Percentiles rank a stretch among this genome's conserved stretches.
Evolutionary conservation across 176 grass and related monocot species (phyloP).

Genomic region (Oryza brachyantha): DNA sequence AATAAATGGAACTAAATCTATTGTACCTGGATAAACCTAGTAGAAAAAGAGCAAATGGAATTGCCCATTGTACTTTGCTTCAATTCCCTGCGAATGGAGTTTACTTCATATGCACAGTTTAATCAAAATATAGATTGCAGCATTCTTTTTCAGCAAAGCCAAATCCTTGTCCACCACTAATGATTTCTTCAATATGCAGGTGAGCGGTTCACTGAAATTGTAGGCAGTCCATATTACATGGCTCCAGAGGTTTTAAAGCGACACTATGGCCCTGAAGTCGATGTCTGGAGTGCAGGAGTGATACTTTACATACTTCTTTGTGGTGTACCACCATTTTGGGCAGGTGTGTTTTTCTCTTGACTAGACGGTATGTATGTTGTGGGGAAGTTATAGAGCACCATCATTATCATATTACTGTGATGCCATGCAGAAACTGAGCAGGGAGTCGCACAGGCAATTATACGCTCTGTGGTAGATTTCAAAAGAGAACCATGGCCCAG

Average conservation of each 20-base stretch:
- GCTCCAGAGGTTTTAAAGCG: conserved; percentile 95
- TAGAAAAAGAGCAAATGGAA: neutral
- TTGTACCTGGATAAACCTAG: conserved; percentile 6
- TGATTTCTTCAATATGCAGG: conserved; percentile 42
- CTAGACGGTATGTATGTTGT: neutral
- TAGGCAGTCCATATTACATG: conserved; percentile 99
- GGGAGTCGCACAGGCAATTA: conserved; percentile 94
- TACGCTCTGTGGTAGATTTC: conserved; percentile 81
- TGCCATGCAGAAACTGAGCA: conserved; percentile 77
- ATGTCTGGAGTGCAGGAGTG: conserved; percentile 99
- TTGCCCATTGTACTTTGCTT: neutral
- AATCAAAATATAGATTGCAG: neutral
- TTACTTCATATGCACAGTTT: conserved; percentile 11
- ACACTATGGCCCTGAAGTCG: conserved; percentile 92
- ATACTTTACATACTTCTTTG: conserved; percentile 96
- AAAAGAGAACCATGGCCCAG: conserved; percentile 93
- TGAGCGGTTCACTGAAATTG: conserved; percentile 86
- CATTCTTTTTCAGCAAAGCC: neutral
- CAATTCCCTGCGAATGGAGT: conserved; percentile 15
- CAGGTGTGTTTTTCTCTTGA: conserved; percentile 52
- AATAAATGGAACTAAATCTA: conserved; percentile 1
- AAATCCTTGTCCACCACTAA: conserved; percentile 8
- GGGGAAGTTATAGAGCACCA: conserved; percentile 7
- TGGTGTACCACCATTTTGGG: conserved; percentile 97
- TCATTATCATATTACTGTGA: conserved; percentile 18